Evolutionary conservation across 345 rosid species (phyloP), one percentile per base, ranked within the genome.

Genomic region (Gossypium ekmanianum): DNA sequence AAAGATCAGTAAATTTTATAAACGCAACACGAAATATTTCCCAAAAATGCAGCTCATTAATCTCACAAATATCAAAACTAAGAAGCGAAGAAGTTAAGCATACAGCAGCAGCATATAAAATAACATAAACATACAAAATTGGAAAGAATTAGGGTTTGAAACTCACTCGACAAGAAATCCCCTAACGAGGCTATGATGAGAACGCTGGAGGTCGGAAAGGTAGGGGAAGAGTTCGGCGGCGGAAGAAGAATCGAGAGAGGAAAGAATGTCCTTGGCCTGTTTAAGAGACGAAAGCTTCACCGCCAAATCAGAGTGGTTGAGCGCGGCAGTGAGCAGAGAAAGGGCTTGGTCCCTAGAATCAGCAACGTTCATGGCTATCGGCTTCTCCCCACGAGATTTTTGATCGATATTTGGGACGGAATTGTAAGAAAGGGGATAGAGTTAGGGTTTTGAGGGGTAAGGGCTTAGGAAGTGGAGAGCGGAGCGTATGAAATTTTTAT

Each of bases 231-330:
- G 83, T 80, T 92, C 97, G 63, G 91, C 84, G 45, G 94, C 92
- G 17, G 82, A 80, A 61, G 97, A 81, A 51, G 94, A 83, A 54
- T 89, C 93, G 69, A 86, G 72, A 59, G 97, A 86, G 51, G 87
- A 83, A 24, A 94, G 77, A 39, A 94, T 85, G 79, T 87, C 94
- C 73, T 79, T 94, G 75, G 88, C 91, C 86, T 92, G 97, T 68
- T 84, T 86, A 11, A 94, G 82, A 65, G 98, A 94, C 56, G 97
- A 92, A 45, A 94, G 89, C 91, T 91, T 94, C 41, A 92, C 95
- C 4, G 90, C 88, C 85, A 94, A 85, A 85, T 89, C 95, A 71
- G 90, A 82, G 58, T 92, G 97, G 86, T 82, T 85, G 74, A 84
- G 90, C 18, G 94, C 92, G 11, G 97, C 94, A 63, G 92, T 81